Conservation (phyloP, 106 monocot species). For the Xerophyta viscosa region DNA sequence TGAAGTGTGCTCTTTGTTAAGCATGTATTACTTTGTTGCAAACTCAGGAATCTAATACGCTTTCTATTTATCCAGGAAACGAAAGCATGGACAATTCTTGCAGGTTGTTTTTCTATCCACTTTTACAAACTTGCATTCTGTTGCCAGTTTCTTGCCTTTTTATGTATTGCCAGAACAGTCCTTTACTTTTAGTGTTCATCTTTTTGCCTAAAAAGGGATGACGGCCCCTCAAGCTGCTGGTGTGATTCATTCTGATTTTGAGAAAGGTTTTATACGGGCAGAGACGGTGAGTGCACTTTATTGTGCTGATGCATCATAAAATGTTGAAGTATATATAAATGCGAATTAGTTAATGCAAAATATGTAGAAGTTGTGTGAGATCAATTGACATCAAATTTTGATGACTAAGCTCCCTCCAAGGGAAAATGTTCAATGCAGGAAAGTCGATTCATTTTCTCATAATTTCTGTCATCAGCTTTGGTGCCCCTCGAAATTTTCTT, state of each 20-base stretch:
- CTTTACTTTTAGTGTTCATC: background rate
- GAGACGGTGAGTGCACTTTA: constrained; percentile 72
- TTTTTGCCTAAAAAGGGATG: constrained; percentile 55
- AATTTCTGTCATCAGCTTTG: too few relatives aligned
- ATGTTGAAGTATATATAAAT: background rate
- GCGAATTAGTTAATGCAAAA: background rate
- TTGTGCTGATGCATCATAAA: constrained; percentile 1
- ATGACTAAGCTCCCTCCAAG: too few relatives aligned
- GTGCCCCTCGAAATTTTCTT: too few relatives aligned
- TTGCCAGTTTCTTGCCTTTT: too few relatives aligned
- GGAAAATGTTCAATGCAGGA: background rate
- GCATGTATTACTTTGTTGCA: background rate
- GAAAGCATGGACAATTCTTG: constrained; percentile 96
- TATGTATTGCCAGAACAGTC: too few relatives aligned
- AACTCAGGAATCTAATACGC: background rate
- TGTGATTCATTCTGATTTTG: constrained; percentile 98
- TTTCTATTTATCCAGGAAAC: constrained; percentile 61
- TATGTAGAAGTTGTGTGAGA: too few relatives aligned
- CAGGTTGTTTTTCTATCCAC: constrained; percentile 73
- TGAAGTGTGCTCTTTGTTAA: constrained; percentile 3
- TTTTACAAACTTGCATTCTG: too few relatives aligned
- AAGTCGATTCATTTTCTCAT: too few relatives aligned
- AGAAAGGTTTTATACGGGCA: constrained; percentile 98
- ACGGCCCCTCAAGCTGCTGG: constrained; percentile 99
- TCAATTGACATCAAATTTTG: too few relatives aligned